Evolutionary conservation across 176 grass and related monocot genomes (phyloP), one percentile per base, ranked within the genome.

Genomic region (Aegilops longissima): DNA sequence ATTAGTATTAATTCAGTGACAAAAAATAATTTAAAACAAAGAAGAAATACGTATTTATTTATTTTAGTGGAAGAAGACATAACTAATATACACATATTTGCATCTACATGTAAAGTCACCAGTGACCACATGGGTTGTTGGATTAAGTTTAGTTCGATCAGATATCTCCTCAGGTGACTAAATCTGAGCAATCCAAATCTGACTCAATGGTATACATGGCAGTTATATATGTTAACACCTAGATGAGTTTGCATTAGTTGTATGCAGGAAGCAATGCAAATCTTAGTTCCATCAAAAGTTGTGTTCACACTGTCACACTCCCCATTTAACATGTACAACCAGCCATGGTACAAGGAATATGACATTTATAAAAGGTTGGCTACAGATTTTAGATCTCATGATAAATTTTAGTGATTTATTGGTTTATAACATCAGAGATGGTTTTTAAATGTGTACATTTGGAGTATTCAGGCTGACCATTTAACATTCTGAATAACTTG

Each of bases 381-480:
- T 24, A 72, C 25, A 78, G 39, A 78, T 14, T 10, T 70, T 62
- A 6, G 14, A 81, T 5, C 85, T 29, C 49, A 64, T 74, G 36
- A 36, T 12, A 69, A 44, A 5, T 17, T 18, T 73, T 56, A 29
- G 3, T 67, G 14, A 73, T 58, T 20, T 86, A 59, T 59, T 40
- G 17, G 34, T 51, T 79, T 67, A 91, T 30, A 76, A n/a, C 61
- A 85, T 63, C 36, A 77, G 7, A 85, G 82, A 82, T 85, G 31
- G 25, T 51, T 84, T 79, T 49, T 0, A 35, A 68, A 63, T 0
- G 67, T 38, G 45, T 76, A 31, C 18, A 3, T 74, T 83, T 74
- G 34, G 14, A 71, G 36, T 30, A 73, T 56, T 80, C 82, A 63
- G 24, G 7, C 75, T 80, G 51, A 51, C n/a, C 54, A 80, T 33